Evolutionary conservation across 306 rosid species (phyloP), one percentile per base, ranked within the genome.

Genomic region (Medicago arabica): DNA sequence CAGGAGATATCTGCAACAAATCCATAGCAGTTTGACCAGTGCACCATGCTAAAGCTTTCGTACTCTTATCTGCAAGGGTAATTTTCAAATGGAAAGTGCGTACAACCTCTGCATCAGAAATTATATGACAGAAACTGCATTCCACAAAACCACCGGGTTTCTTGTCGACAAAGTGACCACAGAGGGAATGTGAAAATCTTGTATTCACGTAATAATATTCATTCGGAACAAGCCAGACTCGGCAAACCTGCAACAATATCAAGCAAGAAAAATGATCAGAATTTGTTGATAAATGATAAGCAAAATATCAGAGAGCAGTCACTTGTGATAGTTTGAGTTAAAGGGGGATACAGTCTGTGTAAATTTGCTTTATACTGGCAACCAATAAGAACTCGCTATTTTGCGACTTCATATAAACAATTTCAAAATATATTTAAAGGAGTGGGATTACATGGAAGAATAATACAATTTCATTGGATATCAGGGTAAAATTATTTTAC

Each of bases 1-100:
- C 92, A 0, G 98, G 92, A 67, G 96, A 90, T 86, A 94, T 91
- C 82, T 91, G 97, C 82, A 94, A 84, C 82, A 94, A 78, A 81
- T 94, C 98, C 80, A 88, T 84, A 40, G 98, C 98, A 60, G 97
- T 85, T 83, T 88, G 92, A 83, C 96, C 96, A 18, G 90, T 83
- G 76, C 94, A 91, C 92, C 96, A 88, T 10, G 98, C 96, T 54
- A 88, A 85, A 76, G 88, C 75, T 78, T 94, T 90, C 12, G 89
- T 82, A 63, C 82, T 84, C 69, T 89, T 80, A 58, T 91, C 98
- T 62, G 97, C 96, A 25, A 94, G 85, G 60, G 92, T 94, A 76
- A 94, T 85, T 83, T 91, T 91, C 83, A 94, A 80, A 77, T 89
- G 84, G 79, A 94, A 94, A 65, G 88, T 84, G 44, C 87, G 90